Conservation (phyloP, 352 stramenopile genomes). For the Phytophthora ramorum region DNA sequence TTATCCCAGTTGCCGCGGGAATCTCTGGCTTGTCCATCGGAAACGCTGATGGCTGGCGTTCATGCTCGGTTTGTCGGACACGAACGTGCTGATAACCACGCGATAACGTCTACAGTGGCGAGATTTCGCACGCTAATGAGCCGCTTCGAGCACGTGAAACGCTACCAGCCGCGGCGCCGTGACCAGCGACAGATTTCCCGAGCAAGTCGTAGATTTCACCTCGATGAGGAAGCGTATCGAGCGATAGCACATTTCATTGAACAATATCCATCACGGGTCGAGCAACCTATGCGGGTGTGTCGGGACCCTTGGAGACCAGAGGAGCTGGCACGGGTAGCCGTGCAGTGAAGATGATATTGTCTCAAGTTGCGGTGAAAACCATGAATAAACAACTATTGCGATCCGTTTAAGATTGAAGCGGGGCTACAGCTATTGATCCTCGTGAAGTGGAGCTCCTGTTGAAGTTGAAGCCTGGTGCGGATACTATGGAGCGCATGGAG, state of each 20-base stretch:
- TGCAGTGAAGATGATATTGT: not conserved
- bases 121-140: not conserved
- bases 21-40: not conserved
- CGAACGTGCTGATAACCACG: not conserved
- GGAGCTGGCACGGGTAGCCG: not conserved
- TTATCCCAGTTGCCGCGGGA: not conserved
- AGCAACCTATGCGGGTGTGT: not conserved
- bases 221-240: not conserved
- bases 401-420: too few relatives aligned
- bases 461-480: not conserved
- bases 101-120: not conserved
- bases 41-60: not conserved
- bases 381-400: too few relatives aligned
- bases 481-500: not conserved
- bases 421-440: not conserved
- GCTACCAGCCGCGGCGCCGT: too few relatives aligned
- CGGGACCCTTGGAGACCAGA: not conserved
- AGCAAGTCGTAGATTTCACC: not conserved
- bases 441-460: not conserved
- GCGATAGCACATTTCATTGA: not conserved
- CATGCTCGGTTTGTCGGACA: not conserved
- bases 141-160: too few relatives aligned
- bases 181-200: too few relatives aligned
- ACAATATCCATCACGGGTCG: not conserved
- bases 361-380: too few relatives aligned